Evolutionary conservation across 2,329 filamentous ascomycete species (phyloP), one percentile per base, ranked within the genome.

Genomic region (Phialophora tarda): DNA sequence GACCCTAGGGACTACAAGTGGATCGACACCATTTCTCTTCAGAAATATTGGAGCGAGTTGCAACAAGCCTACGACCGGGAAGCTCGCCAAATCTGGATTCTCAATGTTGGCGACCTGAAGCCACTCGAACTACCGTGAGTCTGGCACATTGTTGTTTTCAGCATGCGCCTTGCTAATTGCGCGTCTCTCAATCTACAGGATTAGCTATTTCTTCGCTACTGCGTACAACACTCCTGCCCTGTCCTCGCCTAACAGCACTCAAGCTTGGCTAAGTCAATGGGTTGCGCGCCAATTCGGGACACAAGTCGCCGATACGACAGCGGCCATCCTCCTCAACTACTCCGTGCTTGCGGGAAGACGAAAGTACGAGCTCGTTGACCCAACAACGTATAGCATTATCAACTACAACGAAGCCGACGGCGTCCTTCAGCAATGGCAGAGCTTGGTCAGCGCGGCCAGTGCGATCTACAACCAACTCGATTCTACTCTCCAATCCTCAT

Each of bases 31-130:
- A 86, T 87, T 66, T 85, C 88, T 66, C 78, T 89, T 23, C 83
- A 86, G 72, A 89, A 88, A 77, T 88, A 86, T 0, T 87, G 86
- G 77, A 85, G 89, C 72, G 84, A 90, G 76, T 86, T 90, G 84
- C 82, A 84, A 70, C 81, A 88, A 4, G 84, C 88, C 1, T 85
- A 88, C 63, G 80, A 85, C 24, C 82, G 86, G 47, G 79, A 85
- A 1, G 87, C 86, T 2, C 81, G 84, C 68, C 80, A 84, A 21
- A 87, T 90, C 68, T 90, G 87, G 88, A 82, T 89, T 51, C 86
- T 89, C 70, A 90, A 90, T 68, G 85, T 89, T 23, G 88, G 87
- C 48, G 88, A 90, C 72, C 80, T 90, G 67, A 90, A 89, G 77
- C 85, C 85, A 0, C 79, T 87, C 12, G 86, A 90, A 78, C 81